phyloP scores from a whole-genome alignment of 495 filamentous ascomycete genomes.

The Hamigera avellanea region DNA sequence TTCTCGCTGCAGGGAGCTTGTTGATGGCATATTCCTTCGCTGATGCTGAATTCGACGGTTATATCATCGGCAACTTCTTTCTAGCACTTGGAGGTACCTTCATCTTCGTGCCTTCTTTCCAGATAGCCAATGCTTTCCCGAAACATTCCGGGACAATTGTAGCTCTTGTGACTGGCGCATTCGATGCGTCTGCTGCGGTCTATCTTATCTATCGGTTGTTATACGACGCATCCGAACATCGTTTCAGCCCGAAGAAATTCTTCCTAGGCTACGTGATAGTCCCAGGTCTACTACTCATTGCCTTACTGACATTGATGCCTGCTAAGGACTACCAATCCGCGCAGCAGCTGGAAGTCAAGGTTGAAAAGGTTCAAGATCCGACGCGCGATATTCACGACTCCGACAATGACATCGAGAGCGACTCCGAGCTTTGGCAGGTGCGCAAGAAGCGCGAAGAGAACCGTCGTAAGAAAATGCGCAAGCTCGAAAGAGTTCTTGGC shows the following conservation, averaged over 20 bases:
- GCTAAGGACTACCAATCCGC: constrained; percentile 47
- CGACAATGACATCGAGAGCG: constrained; percentile 38
- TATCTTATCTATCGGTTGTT: constrained; percentile 53
- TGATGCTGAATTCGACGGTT: constrained; percentile 45
- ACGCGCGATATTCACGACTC: constrained; percentile 46
- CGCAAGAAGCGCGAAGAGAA: constrained; percentile 47
- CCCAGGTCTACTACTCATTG: constrained; percentile 42
- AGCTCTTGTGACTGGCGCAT: constrained; percentile 57
- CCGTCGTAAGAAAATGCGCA: constrained; percentile 49
- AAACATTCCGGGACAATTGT: constrained; percentile 53
- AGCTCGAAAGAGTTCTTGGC: constrained; percentile 57
- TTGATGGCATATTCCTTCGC: constrained; percentile 46
- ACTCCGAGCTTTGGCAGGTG: constrained; percentile 34
- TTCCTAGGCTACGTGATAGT: constrained; percentile 53
- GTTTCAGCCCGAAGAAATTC: constrained; percentile 48
- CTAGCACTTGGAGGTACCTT: constrained; percentile 57
- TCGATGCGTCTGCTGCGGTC: constrained; percentile 58
- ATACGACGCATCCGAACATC: constrained; percentile 38
- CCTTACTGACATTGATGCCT: constrained; percentile 51
- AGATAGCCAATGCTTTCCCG: constrained; percentile 62
- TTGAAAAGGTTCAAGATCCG: constrained; percentile 44
- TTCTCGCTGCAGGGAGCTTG: constrained; percentile 44
- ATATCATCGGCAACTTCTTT: constrained; percentile 51
- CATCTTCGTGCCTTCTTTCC: constrained; percentile 60
- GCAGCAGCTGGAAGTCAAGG: constrained; percentile 45